Evolutionary conservation across 768 basidiomycete species (phyloP), one percentile per base, ranked within the genome.

Genomic region (Leccinum variicolor): DNA sequence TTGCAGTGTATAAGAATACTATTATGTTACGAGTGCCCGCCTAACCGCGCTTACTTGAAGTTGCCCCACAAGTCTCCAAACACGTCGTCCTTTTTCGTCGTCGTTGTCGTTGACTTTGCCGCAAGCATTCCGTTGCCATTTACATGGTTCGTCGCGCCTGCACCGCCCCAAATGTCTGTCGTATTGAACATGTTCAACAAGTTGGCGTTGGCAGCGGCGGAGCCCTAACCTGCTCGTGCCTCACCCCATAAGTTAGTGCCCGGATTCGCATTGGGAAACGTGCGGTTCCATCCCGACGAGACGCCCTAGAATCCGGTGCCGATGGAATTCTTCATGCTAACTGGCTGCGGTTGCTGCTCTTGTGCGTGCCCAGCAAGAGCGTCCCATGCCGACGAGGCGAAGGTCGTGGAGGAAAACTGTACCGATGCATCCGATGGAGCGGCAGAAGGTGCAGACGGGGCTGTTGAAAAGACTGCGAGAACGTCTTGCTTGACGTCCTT

Each of bases 401-500:
- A 29, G 4, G 45, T 14, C 6, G 11, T 2, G 21, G 10, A 33
- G 31, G 31, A 3, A 33, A 33, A 31, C 31, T 31, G 31, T 13
- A 10, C 77, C 61, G 75, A 78, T 17, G 69, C 67, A 26, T 65
- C 57, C 39, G 69, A 65, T 14, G 31, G 33, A 58, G 41, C 64
- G 55, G 53, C 74, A 61, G 31, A 33, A 14, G 31, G 31, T 1
- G 13, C 14, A 2, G 58, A 26, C 29, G 76, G 64, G 2, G 63
- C 61, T 0, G 66, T 47, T 2, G 77, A 64, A 4, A 91, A 95
- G 43, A 95, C 79, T 0, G 90, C 90, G 17, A 95, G 77, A 61
- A 95, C 94, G 62, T 95, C 89, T 54, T 90, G 81, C 64, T 93
- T 94, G 47, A 86, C 80, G 64, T 91, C 87, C 66, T 90, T 91